Evolutionary conservation across 305 asterid genomes (phyloP).

Genomic region (Petunia hybrid): DNA sequence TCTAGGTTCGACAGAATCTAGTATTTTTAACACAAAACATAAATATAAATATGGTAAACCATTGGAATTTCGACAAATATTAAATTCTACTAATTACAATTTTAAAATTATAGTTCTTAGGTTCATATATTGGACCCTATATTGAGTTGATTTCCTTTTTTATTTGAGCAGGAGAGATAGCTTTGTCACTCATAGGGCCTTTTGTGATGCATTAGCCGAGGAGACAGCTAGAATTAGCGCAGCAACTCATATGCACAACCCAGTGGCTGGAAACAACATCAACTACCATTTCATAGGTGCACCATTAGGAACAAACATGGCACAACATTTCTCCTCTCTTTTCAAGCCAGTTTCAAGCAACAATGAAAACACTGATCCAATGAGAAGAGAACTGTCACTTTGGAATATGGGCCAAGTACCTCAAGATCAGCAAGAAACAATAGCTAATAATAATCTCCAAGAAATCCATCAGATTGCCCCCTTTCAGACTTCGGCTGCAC

Average conservation of each 20-base stretch:
- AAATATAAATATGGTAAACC: no score
- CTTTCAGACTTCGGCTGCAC: slow-evolving; percentile 42
- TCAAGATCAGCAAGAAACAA: slow-evolving; percentile 39
- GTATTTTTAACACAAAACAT: no score
- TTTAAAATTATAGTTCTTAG: background rate
- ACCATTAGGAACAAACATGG: slow-evolving; percentile 50
- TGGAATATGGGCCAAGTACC: slow-evolving; percentile 55
- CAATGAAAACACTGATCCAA: slow-evolving; percentile 35
- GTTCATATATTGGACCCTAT: background rate
- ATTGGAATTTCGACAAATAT: no score
- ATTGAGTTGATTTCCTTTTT: background rate
- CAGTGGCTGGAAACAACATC: slow-evolving; percentile 39
- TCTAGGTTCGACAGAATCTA: no score
- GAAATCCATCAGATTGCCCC: slow-evolving; percentile 52
- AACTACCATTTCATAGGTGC: slow-evolving; percentile 66
- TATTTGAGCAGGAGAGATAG: slow-evolving; percentile 72
- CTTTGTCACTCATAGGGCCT: slow-evolving; percentile 93
- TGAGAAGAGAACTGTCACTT: slow-evolving; percentile 46
- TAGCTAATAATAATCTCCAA: slow-evolving; percentile 50
- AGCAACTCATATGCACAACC: slow-evolving; percentile 52
- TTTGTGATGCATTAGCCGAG: slow-evolving; percentile 91
- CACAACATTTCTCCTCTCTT: slow-evolving; percentile 61
- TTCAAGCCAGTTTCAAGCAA: slow-evolving; percentile 52
- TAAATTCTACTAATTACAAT: no score
- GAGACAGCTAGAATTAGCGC: slow-evolving; percentile 85